Evolutionary conservation across 805 yeast species (phyloP), one percentile per base, ranked within the genome.

Genomic region (Schwanniomyces pseudopolymorphus): DNA sequence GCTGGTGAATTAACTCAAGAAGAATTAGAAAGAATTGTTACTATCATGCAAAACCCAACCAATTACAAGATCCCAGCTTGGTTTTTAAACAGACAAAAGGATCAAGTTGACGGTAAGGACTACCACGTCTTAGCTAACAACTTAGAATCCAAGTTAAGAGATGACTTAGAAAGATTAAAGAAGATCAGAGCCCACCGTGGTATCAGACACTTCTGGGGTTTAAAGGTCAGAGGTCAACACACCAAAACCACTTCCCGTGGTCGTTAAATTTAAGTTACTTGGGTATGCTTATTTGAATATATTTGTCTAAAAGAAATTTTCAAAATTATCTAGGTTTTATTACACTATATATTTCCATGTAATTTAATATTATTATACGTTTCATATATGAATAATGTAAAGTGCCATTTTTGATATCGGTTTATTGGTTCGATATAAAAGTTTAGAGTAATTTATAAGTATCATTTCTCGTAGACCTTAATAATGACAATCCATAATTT

Each of bases 1-100:
- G 99, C 99, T 70, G 99, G 99, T 88, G 99, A 94, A 83, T 89
- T 94, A 77, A 91, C 99, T 77, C 99, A 94, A 79, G 99, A 94
- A 87, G 99, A 94, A 84, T 89, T 94, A 78, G 99, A 94, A 86
- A 91, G 99, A 84, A 82, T 94, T 74, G 98, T 94, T 77, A 92
- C 96, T 80, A 95, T 94, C 78, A 89, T 95, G 95, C 99, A 95
- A 85, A 89, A 89, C 95, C 99, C 99, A 78, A 83, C 95, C 70
- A 91, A 94, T 78, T 94, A 89, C 84, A 94, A 94, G 87, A 87
- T 94, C 74, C 99, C 99, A 81, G 84, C 96, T 65, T 94, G 99
- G 99, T 94, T 95, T 89, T 89, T 94, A 74, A 92, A 91, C 92
- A 88, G 99, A 87, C 99, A 94, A 84, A 88, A 87, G 74, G 99